Evolutionary conservation across 73 alveolate species (phyloP).

Genomic region (Uronychia setigera): DNA sequence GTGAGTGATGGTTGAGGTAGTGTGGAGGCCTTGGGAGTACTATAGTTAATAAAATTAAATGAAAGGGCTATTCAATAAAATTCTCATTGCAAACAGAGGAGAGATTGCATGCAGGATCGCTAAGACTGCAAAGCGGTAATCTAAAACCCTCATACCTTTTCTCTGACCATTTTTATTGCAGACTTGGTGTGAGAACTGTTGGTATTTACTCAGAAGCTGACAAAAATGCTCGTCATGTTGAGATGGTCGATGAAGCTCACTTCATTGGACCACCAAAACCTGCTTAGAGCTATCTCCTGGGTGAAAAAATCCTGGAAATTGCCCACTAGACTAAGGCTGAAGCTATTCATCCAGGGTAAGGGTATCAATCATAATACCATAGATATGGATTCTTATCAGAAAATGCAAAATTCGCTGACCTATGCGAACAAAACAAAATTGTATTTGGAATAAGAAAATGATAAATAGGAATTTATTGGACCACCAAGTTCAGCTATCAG

Average conservation of each 20-base stretch:
- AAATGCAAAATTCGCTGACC: conserved; percentile 89
- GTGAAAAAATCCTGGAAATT: conserved; percentile 66
- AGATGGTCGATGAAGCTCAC: conserved; percentile 90
- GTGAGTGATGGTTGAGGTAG: no score
- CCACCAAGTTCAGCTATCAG: conserved; percentile 81
- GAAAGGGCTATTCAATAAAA: conserved; percentile 81
- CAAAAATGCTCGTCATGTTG: conserved; percentile 80
- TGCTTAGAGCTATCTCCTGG: conserved; percentile 69
- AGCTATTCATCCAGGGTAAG: conserved; percentile 98
- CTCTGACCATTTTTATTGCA: no score
- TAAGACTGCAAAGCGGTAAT: conserved; percentile 84
- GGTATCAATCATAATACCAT: neutral
- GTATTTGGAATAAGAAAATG: no score
- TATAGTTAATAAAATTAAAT: no score
- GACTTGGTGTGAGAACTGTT: conserved; percentile 84
- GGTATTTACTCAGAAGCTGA: conserved; percentile 95
- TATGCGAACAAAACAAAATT: conserved; percentile 70
- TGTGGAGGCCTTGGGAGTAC: no score
- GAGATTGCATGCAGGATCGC: conserved; percentile 95
- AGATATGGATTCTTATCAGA: conserved; percentile 96
- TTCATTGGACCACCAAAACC: conserved; percentile 85
- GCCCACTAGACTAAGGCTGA: conserved; percentile 76
- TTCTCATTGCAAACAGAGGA: conserved; percentile 96
- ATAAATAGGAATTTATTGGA: conserved; percentile 65
- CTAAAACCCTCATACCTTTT: neutral